These are phyloP conservation scores for Stemphylium lycopersici DNA, from an alignment of 2,329 filamentous ascomycete genomes.

Conservation along the genomic window DNA sequence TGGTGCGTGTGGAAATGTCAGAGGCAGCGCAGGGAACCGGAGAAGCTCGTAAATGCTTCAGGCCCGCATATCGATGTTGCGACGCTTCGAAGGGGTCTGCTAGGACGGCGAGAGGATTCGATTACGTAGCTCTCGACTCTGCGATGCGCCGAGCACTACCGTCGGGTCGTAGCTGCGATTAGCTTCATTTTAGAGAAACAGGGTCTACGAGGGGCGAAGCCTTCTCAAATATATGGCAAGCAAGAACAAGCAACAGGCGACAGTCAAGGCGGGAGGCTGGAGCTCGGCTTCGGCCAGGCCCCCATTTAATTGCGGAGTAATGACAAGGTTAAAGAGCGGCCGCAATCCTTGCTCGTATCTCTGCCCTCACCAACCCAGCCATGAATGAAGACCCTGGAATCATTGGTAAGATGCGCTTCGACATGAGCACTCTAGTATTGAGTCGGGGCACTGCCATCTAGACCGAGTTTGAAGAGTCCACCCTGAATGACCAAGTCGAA, in stretches of 20 bases:
- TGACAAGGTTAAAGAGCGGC: too few species aligned
- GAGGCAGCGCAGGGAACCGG: neutral
- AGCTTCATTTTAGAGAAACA: neutral
- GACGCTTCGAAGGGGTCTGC: neutral
- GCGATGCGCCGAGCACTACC: constrained; percentile 4
- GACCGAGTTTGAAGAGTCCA: too few species aligned
- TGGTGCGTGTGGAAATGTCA: neutral
- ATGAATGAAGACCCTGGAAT: too few species aligned
- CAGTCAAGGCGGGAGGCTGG: constrained; percentile 6
- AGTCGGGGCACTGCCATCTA: too few species aligned
- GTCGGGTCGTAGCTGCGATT: constrained; percentile 1
- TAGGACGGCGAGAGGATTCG: neutral
- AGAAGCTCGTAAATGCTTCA: constrained; percentile 1
- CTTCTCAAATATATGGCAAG: neutral
- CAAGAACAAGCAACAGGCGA: constrained; percentile 1
- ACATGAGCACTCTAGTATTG: too few species aligned
- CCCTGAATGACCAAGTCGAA: too few species aligned
- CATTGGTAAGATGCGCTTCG: too few species aligned
- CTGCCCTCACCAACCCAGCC: neutral
- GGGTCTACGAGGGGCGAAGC: neutral
- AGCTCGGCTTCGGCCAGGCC: neutral
- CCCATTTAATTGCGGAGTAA: too few species aligned
- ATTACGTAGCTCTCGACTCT: constrained; percentile 20
- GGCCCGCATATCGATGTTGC: constrained; percentile 13
- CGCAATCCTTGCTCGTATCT: neutral